phyloP scores from a whole-genome alignment of 164 flowering plant genomes.

The Taxillus chinensis region DNA sequence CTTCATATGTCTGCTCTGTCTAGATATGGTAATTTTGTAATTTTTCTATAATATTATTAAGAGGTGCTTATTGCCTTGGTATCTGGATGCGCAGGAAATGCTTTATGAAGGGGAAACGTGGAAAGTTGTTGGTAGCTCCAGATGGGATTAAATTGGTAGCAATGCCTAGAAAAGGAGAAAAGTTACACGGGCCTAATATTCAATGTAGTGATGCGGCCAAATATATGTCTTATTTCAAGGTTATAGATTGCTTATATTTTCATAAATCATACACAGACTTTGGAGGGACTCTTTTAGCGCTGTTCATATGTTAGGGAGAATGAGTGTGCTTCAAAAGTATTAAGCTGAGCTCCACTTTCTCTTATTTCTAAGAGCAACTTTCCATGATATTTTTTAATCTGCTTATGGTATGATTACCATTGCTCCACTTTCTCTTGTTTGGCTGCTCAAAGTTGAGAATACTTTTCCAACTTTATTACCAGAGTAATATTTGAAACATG shows the following conservation, averaged over 20 bases:
- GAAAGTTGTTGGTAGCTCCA: constrained; percentile 12
- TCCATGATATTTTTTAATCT: too few species aligned
- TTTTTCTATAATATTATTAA: not conserved
- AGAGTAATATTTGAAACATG: too few species aligned
- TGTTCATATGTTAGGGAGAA: too few species aligned
- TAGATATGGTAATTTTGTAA: not conserved
- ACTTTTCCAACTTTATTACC: too few species aligned
- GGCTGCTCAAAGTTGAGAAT: too few species aligned
- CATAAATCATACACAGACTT: not conserved
- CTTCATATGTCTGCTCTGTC: not conserved
- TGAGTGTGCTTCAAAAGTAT: too few species aligned
- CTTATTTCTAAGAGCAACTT: too few species aligned
- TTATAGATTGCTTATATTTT: constrained; percentile 4
- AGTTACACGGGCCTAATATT: constrained; percentile 24
- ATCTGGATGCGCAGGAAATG: constrained; percentile 22
- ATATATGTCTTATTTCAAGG: constrained; percentile 84
- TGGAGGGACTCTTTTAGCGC: not conserved
- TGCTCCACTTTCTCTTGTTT: too few species aligned
- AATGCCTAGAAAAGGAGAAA: constrained; percentile 30
- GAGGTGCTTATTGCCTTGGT: not conserved
- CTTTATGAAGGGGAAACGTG: constrained; percentile 16
- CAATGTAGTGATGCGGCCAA: constrained; percentile 43
- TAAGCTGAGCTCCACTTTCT: too few species aligned
- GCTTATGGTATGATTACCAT: too few species aligned
- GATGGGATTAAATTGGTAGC: constrained; percentile 18